Conservation (phyloP, 2,329 filamentous ascomycete genomes). For the Tolypocladium nubicola region DNA sequence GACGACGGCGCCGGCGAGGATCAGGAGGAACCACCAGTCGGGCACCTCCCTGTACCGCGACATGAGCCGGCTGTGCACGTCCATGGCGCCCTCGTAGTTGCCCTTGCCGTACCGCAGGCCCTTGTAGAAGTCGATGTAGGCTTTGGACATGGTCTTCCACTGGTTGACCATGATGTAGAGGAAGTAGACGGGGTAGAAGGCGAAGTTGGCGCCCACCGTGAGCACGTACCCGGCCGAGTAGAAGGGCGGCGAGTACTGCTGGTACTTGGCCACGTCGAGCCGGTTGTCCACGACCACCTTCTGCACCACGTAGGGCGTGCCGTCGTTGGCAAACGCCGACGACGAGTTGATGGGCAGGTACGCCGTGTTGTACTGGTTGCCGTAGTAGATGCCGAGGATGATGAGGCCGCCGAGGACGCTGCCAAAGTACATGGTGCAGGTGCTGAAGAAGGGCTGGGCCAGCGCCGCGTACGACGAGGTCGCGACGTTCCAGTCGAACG, state of each 20-base stretch:
- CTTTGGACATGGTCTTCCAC: slow-evolving; percentile 15
- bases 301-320: slow-evolving; percentile 20
- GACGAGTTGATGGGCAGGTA: slow-evolving; percentile 36
- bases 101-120: slow-evolving; percentile 26
- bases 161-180: slow-evolving; percentile 30
- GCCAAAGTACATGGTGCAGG: slow-evolving; percentile 24
- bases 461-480: slow-evolving; percentile 27
- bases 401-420: slow-evolving; percentile 23
- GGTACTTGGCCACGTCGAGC: slow-evolving; percentile 26
- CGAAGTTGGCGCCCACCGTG: slow-evolving; percentile 30
- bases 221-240: slow-evolving; percentile 32
- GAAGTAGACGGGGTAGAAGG: slow-evolving; percentile 32
- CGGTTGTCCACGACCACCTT: slow-evolving; percentile 25
- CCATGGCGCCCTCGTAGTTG: slow-evolving; percentile 29
- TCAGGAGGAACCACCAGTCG: slow-evolving; percentile 35
- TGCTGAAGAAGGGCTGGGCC: slow-evolving; percentile 26
- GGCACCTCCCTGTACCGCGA: slow-evolving; percentile 30
- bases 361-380: slow-evolving; percentile 30
- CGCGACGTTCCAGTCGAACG: slow-evolving; percentile 29
- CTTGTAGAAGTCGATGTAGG: slow-evolving; percentile 27
- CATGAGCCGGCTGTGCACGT: slow-evolving; percentile 30
- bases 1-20: slow-evolving; percentile 20
- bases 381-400: slow-evolving; percentile 30
- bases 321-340: slow-evolving; percentile 30
- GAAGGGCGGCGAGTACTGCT: slow-evolving; percentile 32